Base-by-base conservation (phyloP, 805 yeast genomes). In the Jamesozyma piceae region DNA sequence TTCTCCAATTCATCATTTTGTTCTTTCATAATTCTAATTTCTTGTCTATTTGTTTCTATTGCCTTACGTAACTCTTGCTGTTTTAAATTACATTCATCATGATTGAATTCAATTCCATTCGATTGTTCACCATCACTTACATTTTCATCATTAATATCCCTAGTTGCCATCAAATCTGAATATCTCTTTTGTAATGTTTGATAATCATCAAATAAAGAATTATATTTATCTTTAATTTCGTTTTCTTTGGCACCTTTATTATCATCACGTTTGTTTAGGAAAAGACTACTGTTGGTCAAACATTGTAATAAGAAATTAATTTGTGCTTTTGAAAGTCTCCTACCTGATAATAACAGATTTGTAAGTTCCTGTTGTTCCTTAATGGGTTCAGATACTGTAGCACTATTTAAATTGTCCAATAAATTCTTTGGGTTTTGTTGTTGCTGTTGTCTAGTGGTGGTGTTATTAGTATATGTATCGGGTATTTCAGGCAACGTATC, bases 331-430 rank as follows among this genome's bases (percentile, higher is more conserved):
- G 57, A 51, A 34, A 57, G 56, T 24, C 59, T 48, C 34, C 55
- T 60, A 21, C 58, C 62, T 14, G 48, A 52, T 21, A 50, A 47
- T 34, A 57, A 40, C 21, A 46, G 47, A 21, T 50, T 51, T 21
- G 54, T 43, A 33, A 53, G 44, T 15, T 53, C 55, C 38, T 60
- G 60, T 39, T 60, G 63, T 42, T 60, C 62, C 38, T 50, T 58
- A 18, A 61, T 42, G 2, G 65, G 65, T 35, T 60, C 58, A 1
- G 60, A 58, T 8, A 53, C 43, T 4, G 49, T 44, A 1, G 55
- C 49, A 44, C 49, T 51, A 21, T 49, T 48, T 31, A 58, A 42
- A 19, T 53, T 58, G 15, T 39, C 34, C 14, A 52, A 44, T 21
- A 55, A 35, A 33, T 54, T 53, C 49, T 37, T 48, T 47, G 39